Conservation (phyloP, 2,329 filamentous ascomycete genomes). For the Aspergillus pseudonomiae region DNA sequence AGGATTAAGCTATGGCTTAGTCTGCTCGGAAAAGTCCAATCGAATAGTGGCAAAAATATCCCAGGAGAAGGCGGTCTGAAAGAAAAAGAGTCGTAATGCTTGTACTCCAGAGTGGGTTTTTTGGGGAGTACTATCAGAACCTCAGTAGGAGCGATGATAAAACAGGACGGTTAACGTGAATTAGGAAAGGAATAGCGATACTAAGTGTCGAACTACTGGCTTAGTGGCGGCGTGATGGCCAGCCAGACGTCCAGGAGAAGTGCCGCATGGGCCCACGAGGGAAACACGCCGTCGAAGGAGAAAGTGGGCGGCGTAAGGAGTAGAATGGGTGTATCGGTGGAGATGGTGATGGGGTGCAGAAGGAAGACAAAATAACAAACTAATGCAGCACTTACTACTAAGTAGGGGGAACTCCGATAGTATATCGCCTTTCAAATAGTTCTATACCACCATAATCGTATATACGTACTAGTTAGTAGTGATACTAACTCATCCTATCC, state of each 20-base stretch:
- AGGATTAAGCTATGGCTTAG: constrained; percentile 10
- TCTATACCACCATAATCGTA: neutral
- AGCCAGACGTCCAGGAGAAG: constrained; percentile 15
- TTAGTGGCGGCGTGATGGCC: constrained; percentile 4
- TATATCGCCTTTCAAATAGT: neutral
- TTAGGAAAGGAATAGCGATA: constrained; percentile 3
- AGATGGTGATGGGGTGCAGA: constrained; percentile 2
- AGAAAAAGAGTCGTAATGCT: neutral
- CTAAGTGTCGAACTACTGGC: constrained; percentile 6
- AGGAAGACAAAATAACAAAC: constrained; percentile 2
- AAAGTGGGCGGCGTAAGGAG: constrained; percentile 11
- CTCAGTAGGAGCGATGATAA: neutral
- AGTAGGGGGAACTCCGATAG: neutral
- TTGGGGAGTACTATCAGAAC: neutral
- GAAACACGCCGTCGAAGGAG: constrained; percentile 12
- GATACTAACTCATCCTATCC: neutral
- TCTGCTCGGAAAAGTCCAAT: neutral
- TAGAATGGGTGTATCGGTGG: constrained; percentile 7
- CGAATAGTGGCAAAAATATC: neutral
- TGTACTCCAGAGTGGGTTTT: neutral
- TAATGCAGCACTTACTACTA: neutral
- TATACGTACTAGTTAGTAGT: neutral
- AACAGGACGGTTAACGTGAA: constrained; percentile 1
- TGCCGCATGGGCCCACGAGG: constrained; percentile 22
- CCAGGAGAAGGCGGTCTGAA: constrained; percentile 1